phyloP scores from a whole-genome alignment of 768 basidiomycete species.

The Coprinopsis cinerea region DNA sequence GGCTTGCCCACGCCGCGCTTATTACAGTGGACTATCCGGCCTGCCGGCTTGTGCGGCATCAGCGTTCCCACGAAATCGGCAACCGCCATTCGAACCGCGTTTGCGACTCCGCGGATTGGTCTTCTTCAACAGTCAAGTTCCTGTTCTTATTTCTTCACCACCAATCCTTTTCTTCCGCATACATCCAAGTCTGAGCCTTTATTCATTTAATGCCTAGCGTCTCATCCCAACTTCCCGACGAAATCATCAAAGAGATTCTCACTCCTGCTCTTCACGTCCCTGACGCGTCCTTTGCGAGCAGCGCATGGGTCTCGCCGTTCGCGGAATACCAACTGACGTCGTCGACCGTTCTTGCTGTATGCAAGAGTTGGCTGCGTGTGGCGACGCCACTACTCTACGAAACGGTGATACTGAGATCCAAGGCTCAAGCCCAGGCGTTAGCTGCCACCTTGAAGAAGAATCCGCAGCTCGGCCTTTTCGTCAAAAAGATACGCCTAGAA shows the following conservation, averaged over 20 bases:
- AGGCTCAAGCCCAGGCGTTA: slow-evolving; percentile 20
- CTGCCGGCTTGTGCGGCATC: too few relatives aligned
- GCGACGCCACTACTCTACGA: slow-evolving; percentile 21
- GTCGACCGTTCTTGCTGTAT: slow-evolving; percentile 17
- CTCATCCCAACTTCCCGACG: slow-evolving; percentile 19
- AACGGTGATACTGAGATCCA: slow-evolving; percentile 20
- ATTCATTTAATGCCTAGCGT: too few relatives aligned
- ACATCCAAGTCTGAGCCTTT: too few relatives aligned
- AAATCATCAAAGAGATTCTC: slow-evolving; percentile 18
- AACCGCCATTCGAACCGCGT: too few relatives aligned
- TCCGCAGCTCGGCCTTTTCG: slow-evolving; percentile 13
- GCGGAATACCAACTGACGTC: slow-evolving; percentile 11
- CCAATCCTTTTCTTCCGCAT: too few relatives aligned
- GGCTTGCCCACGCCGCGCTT: too few relatives aligned
- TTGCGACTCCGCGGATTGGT: too few relatives aligned
- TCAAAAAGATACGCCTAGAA: slow-evolving; percentile 20
- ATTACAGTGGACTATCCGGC: too few relatives aligned
- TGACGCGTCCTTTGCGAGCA: slow-evolving; percentile 15
- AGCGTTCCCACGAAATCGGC: too few relatives aligned
- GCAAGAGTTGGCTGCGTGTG: slow-evolving; percentile 22
- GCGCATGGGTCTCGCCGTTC: slow-evolving; percentile 11
- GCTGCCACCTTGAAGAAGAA: slow-evolving; percentile 12
- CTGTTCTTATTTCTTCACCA: too few relatives aligned
- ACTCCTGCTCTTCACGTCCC: slow-evolving; percentile 16
- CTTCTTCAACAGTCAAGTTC: too few relatives aligned